phyloP scores from a whole-genome alignment of 2,329 filamentous ascomycete genomes.

The Trichoderma breve region DNA sequence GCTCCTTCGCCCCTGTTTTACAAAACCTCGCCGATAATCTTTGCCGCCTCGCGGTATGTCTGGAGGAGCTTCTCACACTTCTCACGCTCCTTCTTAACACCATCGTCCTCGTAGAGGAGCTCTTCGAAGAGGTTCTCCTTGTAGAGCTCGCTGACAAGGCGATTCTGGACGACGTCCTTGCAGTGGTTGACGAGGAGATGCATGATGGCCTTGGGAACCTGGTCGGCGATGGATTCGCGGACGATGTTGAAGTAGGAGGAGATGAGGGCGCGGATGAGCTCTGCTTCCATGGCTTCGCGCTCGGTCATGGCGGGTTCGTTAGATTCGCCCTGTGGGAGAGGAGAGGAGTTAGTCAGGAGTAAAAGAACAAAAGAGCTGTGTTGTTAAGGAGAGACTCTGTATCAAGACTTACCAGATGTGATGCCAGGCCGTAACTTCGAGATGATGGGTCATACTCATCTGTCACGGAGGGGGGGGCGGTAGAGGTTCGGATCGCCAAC shows the following conservation, averaged over 20 bases:
- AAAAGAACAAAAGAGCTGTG: too few relatives aligned
- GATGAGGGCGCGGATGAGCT: slow-evolving; percentile 93
- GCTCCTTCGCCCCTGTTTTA: slow-evolving; percentile 42
- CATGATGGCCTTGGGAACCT: slow-evolving; percentile 98
- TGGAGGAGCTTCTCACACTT: slow-evolving; percentile 96
- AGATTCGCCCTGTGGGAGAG: slow-evolving; percentile 47
- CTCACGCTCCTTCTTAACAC: slow-evolving; percentile 93
- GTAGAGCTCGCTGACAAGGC: slow-evolving; percentile 92
- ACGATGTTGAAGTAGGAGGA: slow-evolving; percentile 99
- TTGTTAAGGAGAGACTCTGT: background rate
- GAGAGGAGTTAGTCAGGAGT: slow-evolving; percentile 24
- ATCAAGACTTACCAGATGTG: slow-evolving; percentile 57
- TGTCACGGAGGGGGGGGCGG: slow-evolving; percentile 42
- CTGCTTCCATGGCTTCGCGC: slow-evolving; percentile 93
- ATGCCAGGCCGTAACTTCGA: slow-evolving; percentile 43
- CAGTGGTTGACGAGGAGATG: slow-evolving; percentile 97
- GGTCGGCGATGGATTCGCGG: slow-evolving; percentile 95
- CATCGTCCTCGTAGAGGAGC: slow-evolving; percentile 94
- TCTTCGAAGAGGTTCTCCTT: slow-evolving; percentile 89
- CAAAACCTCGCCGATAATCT: slow-evolving; percentile 95
- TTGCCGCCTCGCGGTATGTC: slow-evolving; percentile 95
- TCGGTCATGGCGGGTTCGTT: slow-evolving; percentile 89
- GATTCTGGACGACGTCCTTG: slow-evolving; percentile 96
- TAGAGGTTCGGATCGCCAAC: slow-evolving; percentile 51
- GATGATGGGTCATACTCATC: slow-evolving; percentile 45